phyloP scores from a whole-genome alignment of 257 asterid genomes.

The Solanum chilense region DNA sequence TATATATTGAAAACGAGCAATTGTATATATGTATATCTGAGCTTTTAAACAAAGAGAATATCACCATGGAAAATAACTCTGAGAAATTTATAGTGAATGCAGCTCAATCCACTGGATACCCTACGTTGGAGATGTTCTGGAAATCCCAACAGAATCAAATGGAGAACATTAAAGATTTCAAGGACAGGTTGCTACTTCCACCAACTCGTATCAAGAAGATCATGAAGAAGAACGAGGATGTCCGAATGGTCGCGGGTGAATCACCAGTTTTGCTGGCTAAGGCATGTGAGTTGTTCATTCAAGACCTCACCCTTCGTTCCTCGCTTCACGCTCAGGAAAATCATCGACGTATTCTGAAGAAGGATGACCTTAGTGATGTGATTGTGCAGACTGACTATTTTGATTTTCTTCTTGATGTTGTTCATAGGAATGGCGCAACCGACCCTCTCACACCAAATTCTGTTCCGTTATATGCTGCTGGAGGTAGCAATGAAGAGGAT shows the following conservation, averaged over 20 bases:
- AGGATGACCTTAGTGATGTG: no score
- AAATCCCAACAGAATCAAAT: neutral
- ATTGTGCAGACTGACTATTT: no score
- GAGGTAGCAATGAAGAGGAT: neutral
- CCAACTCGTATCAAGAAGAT: conserved; percentile 82
- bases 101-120: neutral
- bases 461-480: neutral
- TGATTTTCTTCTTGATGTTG: no score
- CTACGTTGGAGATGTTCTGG: conserved; percentile 37
- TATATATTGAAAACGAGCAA: no score
- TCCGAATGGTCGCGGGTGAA: conserved; percentile 85
- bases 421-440: no score
- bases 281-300: conserved; percentile 87
- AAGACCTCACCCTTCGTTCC: conserved; percentile 78
- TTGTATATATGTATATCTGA: neutral
- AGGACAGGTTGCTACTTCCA: conserved; percentile 63
- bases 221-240: conserved; percentile 89
- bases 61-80: neutral
- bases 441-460: neutral
- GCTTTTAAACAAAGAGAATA: neutral
- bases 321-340: conserved; percentile 92
- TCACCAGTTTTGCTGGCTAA: conserved; percentile 72
- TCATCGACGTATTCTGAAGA: no score
- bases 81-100: neutral
- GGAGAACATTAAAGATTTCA: conserved; percentile 40